These are phyloP conservation scores for Suillus americanus DNA, from an alignment of 768 basidiomycete species.

Conservation along the genomic window DNA sequence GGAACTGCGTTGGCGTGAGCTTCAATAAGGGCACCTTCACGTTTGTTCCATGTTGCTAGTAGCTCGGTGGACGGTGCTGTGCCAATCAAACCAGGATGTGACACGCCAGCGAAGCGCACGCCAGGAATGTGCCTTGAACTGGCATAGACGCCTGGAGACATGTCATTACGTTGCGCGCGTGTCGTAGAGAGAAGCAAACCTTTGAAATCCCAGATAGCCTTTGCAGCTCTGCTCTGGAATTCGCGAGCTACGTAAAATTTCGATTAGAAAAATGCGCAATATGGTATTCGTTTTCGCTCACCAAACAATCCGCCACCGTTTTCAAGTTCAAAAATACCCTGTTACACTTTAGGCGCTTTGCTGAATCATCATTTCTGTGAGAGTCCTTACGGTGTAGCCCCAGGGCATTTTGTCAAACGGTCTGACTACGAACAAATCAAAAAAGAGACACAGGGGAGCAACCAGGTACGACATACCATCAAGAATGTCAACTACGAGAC, in stretches of 20 bases:
- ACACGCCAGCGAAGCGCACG: conserved; percentile 75
- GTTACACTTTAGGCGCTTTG: not conserved
- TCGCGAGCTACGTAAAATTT: conserved; percentile 45
- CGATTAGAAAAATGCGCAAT: not conserved
- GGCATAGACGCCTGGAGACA: conserved; percentile 59
- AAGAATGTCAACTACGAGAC: conserved; percentile 77
- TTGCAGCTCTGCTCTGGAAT: conserved; percentile 69
- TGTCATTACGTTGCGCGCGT: not conserved
- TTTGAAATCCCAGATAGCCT: conserved; percentile 82
- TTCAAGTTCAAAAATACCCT: conserved; percentile 74
- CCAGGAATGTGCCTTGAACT: conserved; percentile 77
- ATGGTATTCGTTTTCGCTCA: conserved; percentile 20
- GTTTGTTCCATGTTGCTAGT: conserved; percentile 71
- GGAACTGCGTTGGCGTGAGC: conserved; percentile 52
- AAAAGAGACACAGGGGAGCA: not conserved
- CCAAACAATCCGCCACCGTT: conserved; percentile 76
- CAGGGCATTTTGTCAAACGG: conserved; percentile 78
- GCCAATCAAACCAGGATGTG: conserved; percentile 75
- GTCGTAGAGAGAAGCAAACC: conserved; percentile 32
- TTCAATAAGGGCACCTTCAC: conserved; percentile 65
- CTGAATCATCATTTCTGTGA: not conserved
- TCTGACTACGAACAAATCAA: conserved; percentile 38
- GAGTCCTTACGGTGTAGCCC: conserved; percentile 63
- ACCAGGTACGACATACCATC: conserved; percentile 43
- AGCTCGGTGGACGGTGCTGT: conserved; percentile 75